phyloP scores from a whole-genome alignment of 2,329 filamentous ascomycete species.

The Helminthosporium solani region DNA sequence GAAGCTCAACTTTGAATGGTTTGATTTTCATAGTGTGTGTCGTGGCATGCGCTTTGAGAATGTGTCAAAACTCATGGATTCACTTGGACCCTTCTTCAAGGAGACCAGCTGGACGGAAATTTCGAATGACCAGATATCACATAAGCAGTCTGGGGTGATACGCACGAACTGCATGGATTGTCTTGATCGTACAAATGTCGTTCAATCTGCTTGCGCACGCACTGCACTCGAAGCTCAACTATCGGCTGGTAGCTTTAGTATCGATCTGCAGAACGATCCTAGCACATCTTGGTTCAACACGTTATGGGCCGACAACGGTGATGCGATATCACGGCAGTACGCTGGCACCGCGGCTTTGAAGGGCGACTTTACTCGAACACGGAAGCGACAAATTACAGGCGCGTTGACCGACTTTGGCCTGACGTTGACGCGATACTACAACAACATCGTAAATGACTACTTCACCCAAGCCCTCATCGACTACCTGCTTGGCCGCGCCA shows the following conservation, averaged over 20 bases:
- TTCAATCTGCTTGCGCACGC: conserved; percentile 86
- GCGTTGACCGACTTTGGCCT: conserved; percentile 88
- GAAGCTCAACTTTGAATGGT: conserved; percentile 81
- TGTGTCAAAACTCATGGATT: conserved; percentile 75
- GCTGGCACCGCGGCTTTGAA: conserved; percentile 94
- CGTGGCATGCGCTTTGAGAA: conserved; percentile 98
- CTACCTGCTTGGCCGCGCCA: conserved; percentile 87
- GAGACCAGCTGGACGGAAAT: conserved; percentile 70
- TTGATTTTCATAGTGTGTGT: conserved; percentile 91
- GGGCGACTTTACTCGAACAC: conserved; percentile 90
- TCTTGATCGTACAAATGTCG: conserved; percentile 91
- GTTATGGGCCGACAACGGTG: conserved; percentile 96
- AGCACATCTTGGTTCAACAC: conserved; percentile 92
- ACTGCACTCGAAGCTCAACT: conserved; percentile 80
- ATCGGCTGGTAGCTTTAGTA: conserved; percentile 70
- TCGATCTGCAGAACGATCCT: conserved; percentile 73
- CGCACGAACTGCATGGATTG: conserved; percentile 99
- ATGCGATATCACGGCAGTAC: conserved; percentile 93
- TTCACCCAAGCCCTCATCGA: conserved; percentile 95
- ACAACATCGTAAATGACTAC: conserved; percentile 95
- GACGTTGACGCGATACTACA: conserved; percentile 76
- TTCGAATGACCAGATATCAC: conserved; percentile 44
- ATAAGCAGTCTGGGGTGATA: conserved; percentile 71
- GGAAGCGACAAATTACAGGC: conserved; percentile 86
- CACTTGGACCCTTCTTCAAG: conserved; percentile 66